phyloP scores from a whole-genome alignment of 495 filamentous ascomycete species.

The Daldinia decipiens region DNA sequence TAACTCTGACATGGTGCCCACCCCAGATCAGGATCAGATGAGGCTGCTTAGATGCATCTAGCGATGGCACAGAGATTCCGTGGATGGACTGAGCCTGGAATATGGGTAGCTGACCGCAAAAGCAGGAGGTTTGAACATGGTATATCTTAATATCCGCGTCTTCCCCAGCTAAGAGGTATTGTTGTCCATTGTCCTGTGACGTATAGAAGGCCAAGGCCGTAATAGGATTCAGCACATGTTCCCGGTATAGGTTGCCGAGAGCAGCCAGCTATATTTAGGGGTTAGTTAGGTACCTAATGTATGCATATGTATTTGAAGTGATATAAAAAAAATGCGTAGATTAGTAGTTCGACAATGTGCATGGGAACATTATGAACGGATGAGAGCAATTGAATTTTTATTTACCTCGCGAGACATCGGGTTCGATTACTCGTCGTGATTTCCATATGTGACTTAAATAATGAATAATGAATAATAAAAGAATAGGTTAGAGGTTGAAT shows the following conservation, averaged over 20 bases:
- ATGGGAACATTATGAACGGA: neutral
- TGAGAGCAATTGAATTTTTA: slow-evolving; percentile 1
- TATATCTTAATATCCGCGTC: slow-evolving; percentile 76
- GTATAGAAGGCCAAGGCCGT: slow-evolving; percentile 65
- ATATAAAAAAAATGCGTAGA: neutral
- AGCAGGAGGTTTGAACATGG: slow-evolving; percentile 50
- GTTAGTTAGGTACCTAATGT: slow-evolving; percentile 22
- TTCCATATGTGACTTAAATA: slow-evolving; percentile 27
- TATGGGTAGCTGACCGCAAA: slow-evolving; percentile 57
- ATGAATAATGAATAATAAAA: neutral
- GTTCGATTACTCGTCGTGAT: slow-evolving; percentile 16
- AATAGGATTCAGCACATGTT: slow-evolving; percentile 62
- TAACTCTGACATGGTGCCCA: slow-evolving; percentile 52
- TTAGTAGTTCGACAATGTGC: neutral
- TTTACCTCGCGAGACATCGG: slow-evolving; percentile 47
- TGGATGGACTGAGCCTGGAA: slow-evolving; percentile 75
- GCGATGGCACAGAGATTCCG: slow-evolving; percentile 64
- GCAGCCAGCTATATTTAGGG: slow-evolving; percentile 18
- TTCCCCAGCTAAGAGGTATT: slow-evolving; percentile 75
- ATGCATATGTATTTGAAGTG: neutral
- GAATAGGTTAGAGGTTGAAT: slow-evolving; percentile 3
- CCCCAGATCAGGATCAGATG: slow-evolving; percentile 66
- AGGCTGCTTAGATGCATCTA: slow-evolving; percentile 31
- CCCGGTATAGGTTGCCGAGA: slow-evolving; percentile 44
- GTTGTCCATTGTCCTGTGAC: slow-evolving; percentile 39